Base-by-base conservation (phyloP, 2,329 filamentous ascomycete species). In the Thielaviopsis populi region DNA sequence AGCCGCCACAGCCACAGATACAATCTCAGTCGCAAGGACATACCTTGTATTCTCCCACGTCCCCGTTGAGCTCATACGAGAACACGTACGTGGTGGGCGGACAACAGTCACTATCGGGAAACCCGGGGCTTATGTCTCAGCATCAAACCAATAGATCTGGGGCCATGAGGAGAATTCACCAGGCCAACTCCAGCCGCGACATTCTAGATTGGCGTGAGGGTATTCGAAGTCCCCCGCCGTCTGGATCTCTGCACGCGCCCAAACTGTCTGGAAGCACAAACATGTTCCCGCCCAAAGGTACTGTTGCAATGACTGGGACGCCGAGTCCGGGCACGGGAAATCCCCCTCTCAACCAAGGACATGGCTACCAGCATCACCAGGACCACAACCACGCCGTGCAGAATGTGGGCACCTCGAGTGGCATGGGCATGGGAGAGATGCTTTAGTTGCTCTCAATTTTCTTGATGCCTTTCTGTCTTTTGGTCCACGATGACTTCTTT, bases 201-300 rank as follows among this genome's bases (percentile, higher is more conserved):
- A 63, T 63, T 19, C n/a, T 56, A 4, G 61, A 63, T 19, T 58
- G 64, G 56, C 54, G 64, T 40, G 64, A 66, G 8, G 30, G 53
- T 24, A 61, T 66, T 30, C 61, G 48, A 7, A 59, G 61, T 46
- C 61, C 61, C 1, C 59, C 59, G n/a, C 61, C 61, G 24, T 58
- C 50, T 17, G 41, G 37, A 22, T 56, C 40, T 11, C 56, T 46
- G 58, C 73, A 75, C 15, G 72, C 77, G 17, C 75, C 78, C 2
- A 76, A 76, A 61, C 71, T 80, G 62, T 65, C 63, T 33, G 56
- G 43, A n/a, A 40, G 48, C 10, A 71, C 69, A 46, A 73, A 72
- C 30, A 65, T 72, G 37, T 72, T 72, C 61, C 69, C 72, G 24
- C 69, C 72, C 1, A 73, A 72, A 30, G 40, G 46, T 4, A 5